Evolutionary conservation across 257 asterid species (phyloP).

Genomic region (Forsythia viridissima): DNA sequence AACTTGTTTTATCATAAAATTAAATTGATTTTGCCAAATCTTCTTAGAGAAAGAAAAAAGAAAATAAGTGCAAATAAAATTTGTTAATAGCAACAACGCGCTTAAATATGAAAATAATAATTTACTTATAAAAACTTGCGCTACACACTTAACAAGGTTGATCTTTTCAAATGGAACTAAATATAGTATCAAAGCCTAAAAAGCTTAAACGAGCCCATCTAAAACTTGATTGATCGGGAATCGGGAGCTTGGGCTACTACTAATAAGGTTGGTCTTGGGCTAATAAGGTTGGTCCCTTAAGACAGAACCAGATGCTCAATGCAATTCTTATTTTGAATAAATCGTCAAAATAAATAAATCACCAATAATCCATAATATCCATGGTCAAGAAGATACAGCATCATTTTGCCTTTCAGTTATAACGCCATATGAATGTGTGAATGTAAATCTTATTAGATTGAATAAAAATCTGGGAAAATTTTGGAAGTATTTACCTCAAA

Average conservation of each 20-base stretch:
- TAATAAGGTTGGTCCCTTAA: no score
- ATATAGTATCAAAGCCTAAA: neutral
- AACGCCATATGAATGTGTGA: neutral
- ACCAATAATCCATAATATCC: neutral
- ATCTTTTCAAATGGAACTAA: neutral
- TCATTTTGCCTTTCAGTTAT: neutral
- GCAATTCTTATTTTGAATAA: neutral
- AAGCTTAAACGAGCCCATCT: neutral
- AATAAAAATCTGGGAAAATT: neutral
- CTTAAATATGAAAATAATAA: no score
- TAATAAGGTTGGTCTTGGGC: no score
- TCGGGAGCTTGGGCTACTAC: no score
- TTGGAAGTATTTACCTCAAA: neutral
- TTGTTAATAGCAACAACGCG: neutral
- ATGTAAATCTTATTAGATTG: neutral
- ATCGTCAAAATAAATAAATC: neutral
- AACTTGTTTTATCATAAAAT: neutral
- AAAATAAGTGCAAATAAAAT: neutral
- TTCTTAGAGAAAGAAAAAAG: neutral
- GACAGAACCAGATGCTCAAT: neutral
- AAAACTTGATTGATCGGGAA: neutral
- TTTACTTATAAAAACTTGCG: no score
- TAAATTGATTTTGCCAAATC: neutral
- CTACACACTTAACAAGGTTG: no score
- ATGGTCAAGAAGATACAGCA: neutral